Evolutionary conservation across 192 early-diverging fungal species (phyloP), one percentile per base, ranked within the genome.

Genomic region (Coemansia sp.): DNA sequence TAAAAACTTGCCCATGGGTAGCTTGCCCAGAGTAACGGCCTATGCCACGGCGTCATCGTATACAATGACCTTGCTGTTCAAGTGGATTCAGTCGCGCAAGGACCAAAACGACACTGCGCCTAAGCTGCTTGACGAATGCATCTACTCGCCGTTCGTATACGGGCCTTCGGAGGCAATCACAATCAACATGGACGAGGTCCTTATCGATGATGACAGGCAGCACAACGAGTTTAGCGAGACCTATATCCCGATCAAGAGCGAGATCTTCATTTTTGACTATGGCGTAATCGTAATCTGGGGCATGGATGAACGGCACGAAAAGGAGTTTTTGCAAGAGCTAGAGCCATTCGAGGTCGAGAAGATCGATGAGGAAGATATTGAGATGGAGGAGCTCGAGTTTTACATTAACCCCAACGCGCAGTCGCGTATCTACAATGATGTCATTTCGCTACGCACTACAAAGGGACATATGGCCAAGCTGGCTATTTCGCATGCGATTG

Each of bases 241-340:
- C 56, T 74, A 73, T 33, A 73, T 83, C 59, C 69, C 71, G 35
- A 83, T 84, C 56, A 76, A 79, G 71, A 84, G 86, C 34, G 93
- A 96, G 74, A 76, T 93, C 46, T 88, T 96, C 67, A 87, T 90
- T 56, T 96, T 99, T 76, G 94, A 95, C 69, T 96, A 95, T 71
- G 94, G 95, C 36, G 95, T 96, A 7, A 87, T 93, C 13, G 96
- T 99, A 0, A 91, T 99, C 67, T 99, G 96, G 96, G 95, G 94
- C 34, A 92, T 96, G 87, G 85, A 88, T 26, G 89, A 90, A 60
- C 72, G 84, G 21, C 94, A 99, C 64, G 95, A 97, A 62, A 75
- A 84, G 23, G 76, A 84, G 46, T 74, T 96, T 36, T 78, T 99
- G 43, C 79, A 82, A 14, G 92, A 92, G 62, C 72, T 97, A 2